Evolutionary conservation across 352 stramenopile genomes (phyloP), one percentile per base, ranked within the genome.

Genomic region (Phytophthora boehmeriae): DNA sequence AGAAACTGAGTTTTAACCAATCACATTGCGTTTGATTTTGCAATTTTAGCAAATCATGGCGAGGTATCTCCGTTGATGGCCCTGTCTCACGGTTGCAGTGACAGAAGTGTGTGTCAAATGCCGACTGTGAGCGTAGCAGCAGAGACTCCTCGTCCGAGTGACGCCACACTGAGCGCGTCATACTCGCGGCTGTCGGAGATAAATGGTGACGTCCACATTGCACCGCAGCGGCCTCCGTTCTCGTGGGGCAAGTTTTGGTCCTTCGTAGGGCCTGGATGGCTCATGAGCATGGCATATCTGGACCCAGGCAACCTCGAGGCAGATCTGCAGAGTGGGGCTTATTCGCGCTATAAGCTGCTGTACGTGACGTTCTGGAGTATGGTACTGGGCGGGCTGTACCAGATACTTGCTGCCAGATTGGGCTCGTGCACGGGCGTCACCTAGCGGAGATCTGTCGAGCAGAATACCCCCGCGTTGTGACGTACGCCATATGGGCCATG

Each of bases 291-390:
- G 61, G 61, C 91, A 1, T 98, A 98, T 49, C 63, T 98, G 42
- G 93, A 97, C 68, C 93, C 91, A 0, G 89, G 88, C 25, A 98
- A 98, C 66, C 91, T 98, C 51, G 90, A 98, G 65, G 90, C 89
- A 19, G 91, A 98, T 54, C 80, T 98, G 49, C 91, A 97, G 68
- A 92, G 80, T n/a, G 91, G 91, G 17, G 80, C 80, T 0, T 97
- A 93, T 23, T 81, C 83, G 8, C 75, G 81, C 50, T 97, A 96
- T 57, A 76, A 83, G 42, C 71, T 94, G 35, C 66, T 98, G 2
- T 97, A 93, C 68, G 80, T 94, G 20, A 68, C 97, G 27, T 85
- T 96, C 57, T 78, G 93, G 70, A 90, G 86, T 25, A 91, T 86
- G 9, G 47, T 88, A 14, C 68, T 95, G 14, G 93, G 86, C 8